A percentile compares a stretch with the other conserved stretches of the same genome.
Evolutionary conservation across 306 rosid genomes (phyloP).

Genomic region (Cicer judaicum): DNA sequence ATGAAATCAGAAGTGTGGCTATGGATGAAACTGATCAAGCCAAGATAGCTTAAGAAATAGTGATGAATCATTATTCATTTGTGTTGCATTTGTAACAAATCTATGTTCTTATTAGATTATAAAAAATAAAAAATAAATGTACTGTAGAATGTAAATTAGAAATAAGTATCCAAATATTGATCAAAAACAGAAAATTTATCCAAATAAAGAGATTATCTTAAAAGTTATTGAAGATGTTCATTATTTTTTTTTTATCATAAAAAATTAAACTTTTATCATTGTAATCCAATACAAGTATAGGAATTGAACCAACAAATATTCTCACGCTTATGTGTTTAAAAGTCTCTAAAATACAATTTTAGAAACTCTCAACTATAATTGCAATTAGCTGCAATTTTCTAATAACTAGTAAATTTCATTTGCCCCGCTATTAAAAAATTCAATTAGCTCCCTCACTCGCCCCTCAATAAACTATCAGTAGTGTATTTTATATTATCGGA

Average conservation of each 20-base stretch:
- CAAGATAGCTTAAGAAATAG: too few species aligned
- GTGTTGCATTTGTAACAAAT: background rate
- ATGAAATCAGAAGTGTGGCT: too few species aligned
- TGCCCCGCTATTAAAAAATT: too few species aligned
- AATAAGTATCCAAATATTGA: background rate
- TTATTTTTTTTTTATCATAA: background rate
- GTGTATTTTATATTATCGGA: too few species aligned
- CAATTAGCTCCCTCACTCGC: too few species aligned
- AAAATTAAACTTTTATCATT: background rate
- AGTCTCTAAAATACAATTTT: too few species aligned
- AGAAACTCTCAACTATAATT: too few species aligned
- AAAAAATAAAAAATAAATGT: background rate
- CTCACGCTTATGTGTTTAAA: too few species aligned
- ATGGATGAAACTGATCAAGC: too few species aligned
- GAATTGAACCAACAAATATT: background rate
- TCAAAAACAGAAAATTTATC: background rate
- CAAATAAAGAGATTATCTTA: constrained; percentile 6
- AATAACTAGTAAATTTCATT: too few species aligned
- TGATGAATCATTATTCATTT: background rate
- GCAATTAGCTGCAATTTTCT: too few species aligned
- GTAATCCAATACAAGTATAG: background rate
- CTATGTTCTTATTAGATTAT: background rate
- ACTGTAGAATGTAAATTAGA: background rate
- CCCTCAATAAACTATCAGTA: too few species aligned
- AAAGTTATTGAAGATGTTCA: background rate